phyloP scores from a whole-genome alignment of 768 basidiomycete genomes.

The Stropharia rugosoannulata region DNA sequence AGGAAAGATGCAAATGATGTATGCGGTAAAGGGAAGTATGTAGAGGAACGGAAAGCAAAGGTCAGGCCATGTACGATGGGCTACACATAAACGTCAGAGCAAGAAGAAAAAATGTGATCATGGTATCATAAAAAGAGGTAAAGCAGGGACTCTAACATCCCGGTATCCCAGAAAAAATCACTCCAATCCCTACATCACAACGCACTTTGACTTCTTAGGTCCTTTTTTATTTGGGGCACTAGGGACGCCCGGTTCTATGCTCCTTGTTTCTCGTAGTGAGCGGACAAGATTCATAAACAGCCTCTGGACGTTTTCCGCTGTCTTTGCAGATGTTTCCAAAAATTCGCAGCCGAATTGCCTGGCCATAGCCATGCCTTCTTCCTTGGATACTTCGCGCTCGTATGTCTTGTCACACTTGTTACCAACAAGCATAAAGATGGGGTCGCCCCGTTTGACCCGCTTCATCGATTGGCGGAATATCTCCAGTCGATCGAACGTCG shows the following conservation, averaged over 20 bases:
- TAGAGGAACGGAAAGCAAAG: conserved; percentile 21
- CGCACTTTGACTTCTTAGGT: conserved; percentile 57
- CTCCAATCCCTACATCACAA: conserved; percentile 70
- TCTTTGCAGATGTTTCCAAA: conserved; percentile 96
- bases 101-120: conserved; percentile 35
- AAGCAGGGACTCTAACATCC: conserved; percentile 66
- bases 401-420: conserved; percentile 95
- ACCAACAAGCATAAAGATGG: conserved; percentile 92
- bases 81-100: conserved; percentile 30
- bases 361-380: conserved; percentile 84
- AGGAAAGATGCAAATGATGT: conserved; percentile 21
- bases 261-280: conserved; percentile 71
- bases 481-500: conserved; percentile 87
- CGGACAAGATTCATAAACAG: conserved; percentile 90
- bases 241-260: conserved; percentile 45
- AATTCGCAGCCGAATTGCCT: conserved; percentile 88
- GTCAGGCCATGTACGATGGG: conserved; percentile 19
- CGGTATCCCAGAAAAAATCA: conserved; percentile 51
- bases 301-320: conserved; percentile 86
- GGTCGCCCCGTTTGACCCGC: conserved; percentile 82
- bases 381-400: conserved; percentile 87
- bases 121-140: conserved; percentile 87
- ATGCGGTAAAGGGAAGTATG: conserved; percentile 17
- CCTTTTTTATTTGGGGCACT: conserved; percentile 42
- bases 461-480: conserved; percentile 89